A percentile compares a stretch with the other conserved stretches of the same genome.
phyloP scores from a whole-genome alignment of 768 basidiomycete genomes.

The Tulasnella sp. region DNA sequence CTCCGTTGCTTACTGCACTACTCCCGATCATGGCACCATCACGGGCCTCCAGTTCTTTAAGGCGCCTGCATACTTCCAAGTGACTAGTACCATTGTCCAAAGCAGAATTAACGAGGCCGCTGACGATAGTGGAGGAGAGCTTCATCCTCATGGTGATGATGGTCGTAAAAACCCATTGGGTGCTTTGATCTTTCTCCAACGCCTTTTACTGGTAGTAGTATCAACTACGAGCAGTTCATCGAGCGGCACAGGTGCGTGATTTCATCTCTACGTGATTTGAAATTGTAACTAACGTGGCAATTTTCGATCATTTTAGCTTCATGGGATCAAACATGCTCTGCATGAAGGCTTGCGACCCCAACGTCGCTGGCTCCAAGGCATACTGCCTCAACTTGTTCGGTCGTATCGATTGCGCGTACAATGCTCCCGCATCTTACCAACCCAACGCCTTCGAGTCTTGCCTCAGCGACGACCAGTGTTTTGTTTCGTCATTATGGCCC shows the following conservation, averaged over 20 bases:
- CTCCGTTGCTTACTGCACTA: conserved; percentile 26
- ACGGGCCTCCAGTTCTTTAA: conserved; percentile 44
- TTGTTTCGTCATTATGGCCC: neutral
- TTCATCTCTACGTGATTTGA: too few relatives aligned
- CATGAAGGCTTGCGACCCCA: conserved; percentile 28
- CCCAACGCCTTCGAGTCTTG: conserved; percentile 20
- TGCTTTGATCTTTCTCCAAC: conserved; percentile 30
- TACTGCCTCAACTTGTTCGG: conserved; percentile 22
- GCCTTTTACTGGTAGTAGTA: conserved; percentile 24
- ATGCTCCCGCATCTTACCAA: conserved; percentile 19
- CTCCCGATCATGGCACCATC: conserved; percentile 37
- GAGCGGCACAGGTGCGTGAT: conserved; percentile 20
- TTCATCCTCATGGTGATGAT: conserved; percentile 60
- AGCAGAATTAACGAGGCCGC: conserved; percentile 39
- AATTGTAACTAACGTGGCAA: too few relatives aligned
- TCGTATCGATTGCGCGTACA: conserved; percentile 22
- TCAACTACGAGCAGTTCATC: conserved; percentile 14
- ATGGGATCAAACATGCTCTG: conserved; percentile 26
- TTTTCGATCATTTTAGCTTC: conserved; percentile 20
- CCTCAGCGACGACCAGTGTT: conserved; percentile 22
- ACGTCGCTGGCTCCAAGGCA: conserved; percentile 17
- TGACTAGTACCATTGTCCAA: conserved; percentile 58
- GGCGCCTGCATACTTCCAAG: conserved; percentile 35
- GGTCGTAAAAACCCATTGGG: conserved; percentile 30
- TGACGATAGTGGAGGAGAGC: conserved; percentile 62